These are phyloP conservation scores for Sarocladium kiliense DNA, from an alignment of 2,329 filamentous ascomycete genomes.

Conservation along the genomic window DNA sequence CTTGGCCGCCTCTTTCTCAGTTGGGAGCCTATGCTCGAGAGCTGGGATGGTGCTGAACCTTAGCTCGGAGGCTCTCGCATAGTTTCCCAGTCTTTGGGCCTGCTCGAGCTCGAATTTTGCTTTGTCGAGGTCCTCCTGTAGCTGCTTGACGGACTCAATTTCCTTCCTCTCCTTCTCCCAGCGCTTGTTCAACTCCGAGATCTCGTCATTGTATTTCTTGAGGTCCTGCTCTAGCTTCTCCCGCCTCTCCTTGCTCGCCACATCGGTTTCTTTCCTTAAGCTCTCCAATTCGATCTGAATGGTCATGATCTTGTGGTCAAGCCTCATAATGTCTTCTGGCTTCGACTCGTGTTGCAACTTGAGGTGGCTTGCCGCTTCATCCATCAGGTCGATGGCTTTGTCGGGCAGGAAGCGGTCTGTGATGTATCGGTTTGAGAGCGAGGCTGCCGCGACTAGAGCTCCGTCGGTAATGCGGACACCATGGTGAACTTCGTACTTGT, in stretches of 20 bases:
- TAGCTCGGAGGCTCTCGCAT: constrained; percentile 83
- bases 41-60: constrained; percentile 82
- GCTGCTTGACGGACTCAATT: constrained; percentile 80
- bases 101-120: constrained; percentile 81
- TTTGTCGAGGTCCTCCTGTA: constrained; percentile 83
- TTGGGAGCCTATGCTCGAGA: constrained; percentile 73
- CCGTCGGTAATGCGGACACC: constrained; percentile 92
- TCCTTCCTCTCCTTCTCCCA: constrained; percentile 90
- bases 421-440: constrained; percentile 92
- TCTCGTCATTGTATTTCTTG: constrained; percentile 72
- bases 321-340: constrained; percentile 84
- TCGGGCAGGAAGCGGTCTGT: constrained; percentile 94
- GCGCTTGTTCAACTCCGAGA: constrained; percentile 65
- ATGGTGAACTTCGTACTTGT: constrained; percentile 95
- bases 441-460: constrained; percentile 84
- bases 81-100: constrained; percentile 83
- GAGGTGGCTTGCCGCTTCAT: constrained; percentile 87
- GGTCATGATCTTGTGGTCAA: constrained; percentile 94
- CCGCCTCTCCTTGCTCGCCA: constrained; percentile 80
- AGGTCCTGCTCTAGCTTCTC: constrained; percentile 79
- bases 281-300: constrained; percentile 97
- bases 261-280: constrained; percentile 86
- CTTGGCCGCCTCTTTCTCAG: constrained; percentile 54
- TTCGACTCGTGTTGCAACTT: constrained; percentile 95
- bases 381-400: constrained; percentile 95